A percentile compares a stretch with the other conserved stretches of the same genome.
Conservation (phyloP, 202 grass and related monocot species). For the Schoenoplectus tabernaemontani region DNA sequence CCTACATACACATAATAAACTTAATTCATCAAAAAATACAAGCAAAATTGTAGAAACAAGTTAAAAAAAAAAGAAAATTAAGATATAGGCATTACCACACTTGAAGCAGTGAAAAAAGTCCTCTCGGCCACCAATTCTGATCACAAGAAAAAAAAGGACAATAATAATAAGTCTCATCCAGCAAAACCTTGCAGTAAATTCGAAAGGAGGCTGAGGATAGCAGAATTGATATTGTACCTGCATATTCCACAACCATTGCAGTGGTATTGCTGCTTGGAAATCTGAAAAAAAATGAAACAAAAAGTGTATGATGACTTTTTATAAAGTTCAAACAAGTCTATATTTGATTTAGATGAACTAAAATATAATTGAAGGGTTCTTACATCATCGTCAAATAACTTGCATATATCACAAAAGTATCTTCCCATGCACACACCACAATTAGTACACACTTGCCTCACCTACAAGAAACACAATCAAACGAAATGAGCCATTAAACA, state of each 20-base stretch:
- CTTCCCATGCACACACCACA: conserved; percentile 82
- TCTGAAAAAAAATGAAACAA: conserved; percentile 41
- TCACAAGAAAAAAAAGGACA: conserved; percentile 10
- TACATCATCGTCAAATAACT: conserved; percentile 97
- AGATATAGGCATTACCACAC: conserved; percentile 50
- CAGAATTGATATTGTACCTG: conserved; percentile 35
- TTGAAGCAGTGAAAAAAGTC: conserved; percentile 92
- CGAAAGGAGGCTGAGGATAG: neutral
- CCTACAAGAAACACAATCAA: conserved; percentile 32
- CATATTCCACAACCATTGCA: conserved; percentile 88
- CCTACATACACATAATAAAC: conserved; percentile 25
- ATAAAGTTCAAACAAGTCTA: neutral
- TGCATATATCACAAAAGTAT: conserved; percentile 87
- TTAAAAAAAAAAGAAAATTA: neutral
- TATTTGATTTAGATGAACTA: neutral
- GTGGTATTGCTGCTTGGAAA: conserved; percentile 90
- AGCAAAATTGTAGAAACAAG: conserved; percentile 14
- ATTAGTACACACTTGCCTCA: conserved; percentile 55
- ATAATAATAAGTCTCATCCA: neutral
- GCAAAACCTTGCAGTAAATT: too few species aligned
- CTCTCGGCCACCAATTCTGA: conserved; percentile 77
- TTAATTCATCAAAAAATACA: neutral
- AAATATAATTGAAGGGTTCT: conserved; percentile 25
- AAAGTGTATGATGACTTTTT: neutral
- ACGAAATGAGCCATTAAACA: neutral